phyloP scores from a whole-genome alignment of 257 asterid genomes.

The Nicotiana otophora region DNA sequence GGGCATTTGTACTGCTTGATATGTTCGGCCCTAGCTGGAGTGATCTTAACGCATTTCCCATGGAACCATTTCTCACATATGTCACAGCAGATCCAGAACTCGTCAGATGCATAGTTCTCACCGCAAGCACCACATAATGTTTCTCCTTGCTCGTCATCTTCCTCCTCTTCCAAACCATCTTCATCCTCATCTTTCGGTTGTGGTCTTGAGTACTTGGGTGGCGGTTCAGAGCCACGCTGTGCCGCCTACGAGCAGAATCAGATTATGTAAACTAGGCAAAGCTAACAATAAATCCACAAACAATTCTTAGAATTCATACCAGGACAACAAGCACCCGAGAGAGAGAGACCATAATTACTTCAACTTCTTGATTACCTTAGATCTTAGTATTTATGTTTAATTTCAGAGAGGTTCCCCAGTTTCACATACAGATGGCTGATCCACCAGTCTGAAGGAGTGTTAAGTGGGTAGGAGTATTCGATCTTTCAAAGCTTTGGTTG shows the following conservation, averaged over 20 bases:
- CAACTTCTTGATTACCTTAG: too few relatives aligned
- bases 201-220: slow-evolving; percentile 38
- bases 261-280: neutral
- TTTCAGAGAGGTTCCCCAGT: too few relatives aligned
- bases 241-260: neutral
- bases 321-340: too few relatives aligned
- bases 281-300: neutral
- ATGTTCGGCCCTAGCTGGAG: slow-evolving; percentile 80
- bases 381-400: too few relatives aligned
- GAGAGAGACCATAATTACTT: too few relatives aligned
- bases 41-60: slow-evolving; percentile 69
- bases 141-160: slow-evolving; percentile 54
- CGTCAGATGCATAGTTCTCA: slow-evolving; percentile 53
- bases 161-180: slow-evolving; percentile 33
- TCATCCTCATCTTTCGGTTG: slow-evolving; percentile 34
- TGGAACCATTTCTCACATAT: slow-evolving; percentile 77
- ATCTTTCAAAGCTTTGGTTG: too few relatives aligned
- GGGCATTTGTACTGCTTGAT: slow-evolving; percentile 86
- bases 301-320: too few relatives aligned
- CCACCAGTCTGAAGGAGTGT: too few relatives aligned
- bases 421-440: too few relatives aligned
- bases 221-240: slow-evolving; percentile 6
- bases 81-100: slow-evolving; percentile 76
- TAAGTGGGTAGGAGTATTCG: too few relatives aligned
- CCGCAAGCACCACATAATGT: slow-evolving; percentile 62